These are phyloP conservation scores for Yamadazyma philogaea DNA, from an alignment of 805 yeast species.

Conservation along the genomic window DNA sequence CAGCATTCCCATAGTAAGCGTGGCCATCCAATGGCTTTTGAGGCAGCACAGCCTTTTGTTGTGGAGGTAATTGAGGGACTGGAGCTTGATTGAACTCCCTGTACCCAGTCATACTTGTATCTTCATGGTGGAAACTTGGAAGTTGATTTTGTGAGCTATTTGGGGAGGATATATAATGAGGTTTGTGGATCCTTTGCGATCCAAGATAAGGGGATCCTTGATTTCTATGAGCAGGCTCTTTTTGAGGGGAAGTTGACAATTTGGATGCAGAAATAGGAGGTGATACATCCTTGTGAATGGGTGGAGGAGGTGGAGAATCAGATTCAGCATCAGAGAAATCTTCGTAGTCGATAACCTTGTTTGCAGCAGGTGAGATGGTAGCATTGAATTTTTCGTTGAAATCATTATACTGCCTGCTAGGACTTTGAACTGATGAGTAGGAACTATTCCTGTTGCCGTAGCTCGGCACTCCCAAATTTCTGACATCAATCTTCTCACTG, in stretches of 20 bases:
- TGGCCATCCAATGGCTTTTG: slow-evolving; percentile 7
- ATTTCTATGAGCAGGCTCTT: slow-evolving; percentile 1
- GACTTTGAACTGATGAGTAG: slow-evolving; percentile 39
- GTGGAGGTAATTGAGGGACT: not conserved
- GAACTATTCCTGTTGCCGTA: slow-evolving; percentile 29
- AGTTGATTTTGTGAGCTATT: slow-evolving; percentile 27
- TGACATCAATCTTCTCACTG: slow-evolving; percentile 20
- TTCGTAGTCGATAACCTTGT: slow-evolving; percentile 2
- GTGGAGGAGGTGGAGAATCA: slow-evolving; percentile 23
- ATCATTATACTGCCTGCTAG: slow-evolving; percentile 42
- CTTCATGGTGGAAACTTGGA: slow-evolving; percentile 11
- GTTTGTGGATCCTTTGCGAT: slow-evolving; percentile 18
- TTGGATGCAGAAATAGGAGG: too few species aligned
- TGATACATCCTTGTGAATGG: slow-evolving; percentile 18
- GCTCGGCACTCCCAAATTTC: slow-evolving; percentile 20
- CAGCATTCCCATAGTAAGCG: slow-evolving; percentile 1
- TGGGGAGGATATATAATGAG: slow-evolving; percentile 33
- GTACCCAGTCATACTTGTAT: slow-evolving; percentile 12
- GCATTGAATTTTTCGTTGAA: slow-evolving; percentile 35
- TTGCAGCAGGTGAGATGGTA: slow-evolving; percentile 11
- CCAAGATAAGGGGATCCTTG: slow-evolving; percentile 12
- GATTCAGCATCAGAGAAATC: slow-evolving; percentile 13
- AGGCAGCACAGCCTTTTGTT: not conserved
- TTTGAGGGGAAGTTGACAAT: not conserved
- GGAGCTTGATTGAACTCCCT: slow-evolving; percentile 3